These are phyloP conservation scores for Mycena sanguinolenta DNA, from an alignment of 768 basidiomycete species.

Conservation along the genomic window DNA sequence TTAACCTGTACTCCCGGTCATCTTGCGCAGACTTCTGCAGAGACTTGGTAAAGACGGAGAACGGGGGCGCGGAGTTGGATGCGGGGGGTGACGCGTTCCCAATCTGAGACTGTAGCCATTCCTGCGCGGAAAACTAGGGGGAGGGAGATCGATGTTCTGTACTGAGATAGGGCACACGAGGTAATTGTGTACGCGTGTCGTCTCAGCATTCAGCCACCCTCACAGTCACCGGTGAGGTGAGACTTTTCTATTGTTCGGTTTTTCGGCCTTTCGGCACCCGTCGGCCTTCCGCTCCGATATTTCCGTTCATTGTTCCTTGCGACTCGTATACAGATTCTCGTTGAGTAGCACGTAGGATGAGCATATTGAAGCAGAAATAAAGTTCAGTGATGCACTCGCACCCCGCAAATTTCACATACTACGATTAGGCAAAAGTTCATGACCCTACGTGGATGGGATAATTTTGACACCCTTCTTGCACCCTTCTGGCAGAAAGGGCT, in stretches of 20 bases:
- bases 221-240: slow-evolving; percentile 2
- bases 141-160: not conserved
- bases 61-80: slow-evolving; percentile 52
- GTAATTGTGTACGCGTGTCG: not conserved
- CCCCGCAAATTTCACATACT: too few relatives aligned
- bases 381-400: too few relatives aligned
- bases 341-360: too few relatives aligned
- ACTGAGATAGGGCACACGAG: slow-evolving; percentile 24
- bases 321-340: too few relatives aligned
- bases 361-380: too few relatives aligned
- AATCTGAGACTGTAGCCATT: slow-evolving; percentile 44
- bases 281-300: too few relatives aligned
- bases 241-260: not conserved
- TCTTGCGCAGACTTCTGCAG: slow-evolving; percentile 84
- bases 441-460: too few relatives aligned
- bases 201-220: slow-evolving; percentile 22
- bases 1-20: slow-evolving; percentile 83
- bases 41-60: slow-evolving; percentile 67
- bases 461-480: too few relatives aligned
- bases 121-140: slow-evolving; percentile 25
- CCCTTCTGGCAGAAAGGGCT: too few relatives aligned
- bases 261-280: too few relatives aligned
- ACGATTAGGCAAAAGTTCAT: too few relatives aligned
- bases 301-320: too few relatives aligned
- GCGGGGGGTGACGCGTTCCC: slow-evolving; percentile 50